phyloP scores from a whole-genome alignment of 2,329 filamentous ascomycete species.

The Raffaelea arxii region DNA sequence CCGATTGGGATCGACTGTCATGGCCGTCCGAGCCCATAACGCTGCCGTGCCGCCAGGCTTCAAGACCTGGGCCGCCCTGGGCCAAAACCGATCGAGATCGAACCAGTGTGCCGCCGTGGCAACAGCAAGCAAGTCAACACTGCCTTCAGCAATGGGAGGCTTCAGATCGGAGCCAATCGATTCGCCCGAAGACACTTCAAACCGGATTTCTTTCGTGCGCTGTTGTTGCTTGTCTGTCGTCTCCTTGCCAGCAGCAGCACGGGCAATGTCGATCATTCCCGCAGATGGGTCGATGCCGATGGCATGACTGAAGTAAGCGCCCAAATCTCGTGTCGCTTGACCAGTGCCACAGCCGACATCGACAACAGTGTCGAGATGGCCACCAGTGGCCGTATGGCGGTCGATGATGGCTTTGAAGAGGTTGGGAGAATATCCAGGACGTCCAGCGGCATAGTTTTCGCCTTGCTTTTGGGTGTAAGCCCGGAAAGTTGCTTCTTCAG shows the following conservation, averaged over 20 bases:
- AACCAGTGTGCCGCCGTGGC: slow-evolving; percentile 49
- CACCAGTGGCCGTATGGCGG: slow-evolving; percentile 36
- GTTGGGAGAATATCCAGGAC: slow-evolving; percentile 30
- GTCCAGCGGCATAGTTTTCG: slow-evolving; percentile 29
- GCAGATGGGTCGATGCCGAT: slow-evolving; percentile 41
- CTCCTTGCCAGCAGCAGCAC: slow-evolving; percentile 20
- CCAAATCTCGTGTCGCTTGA: slow-evolving; percentile 33
- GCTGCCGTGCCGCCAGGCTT: slow-evolving; percentile 45
- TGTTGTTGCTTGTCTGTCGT: slow-evolving; percentile 16
- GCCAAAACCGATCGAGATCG: slow-evolving; percentile 41
- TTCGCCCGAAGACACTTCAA: slow-evolving; percentile 33
- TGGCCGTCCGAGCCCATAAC: slow-evolving; percentile 33
- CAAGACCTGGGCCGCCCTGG: slow-evolving; percentile 32
- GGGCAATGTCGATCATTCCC: slow-evolving; percentile 43
- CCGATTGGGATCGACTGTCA: slow-evolving; percentile 18
- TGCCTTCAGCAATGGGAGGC: slow-evolving; percentile 17
- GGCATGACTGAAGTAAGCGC: slow-evolving; percentile 32
- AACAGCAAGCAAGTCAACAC: slow-evolving; percentile 39
- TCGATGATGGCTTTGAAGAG: slow-evolving; percentile 38
- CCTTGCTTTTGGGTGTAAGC: slow-evolving; percentile 33
- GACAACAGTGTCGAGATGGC: slow-evolving; percentile 30
- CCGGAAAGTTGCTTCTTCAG: slow-evolving; percentile 32
- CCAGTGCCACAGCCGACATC: slow-evolving; percentile 52
- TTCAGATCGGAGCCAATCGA: slow-evolving; percentile 20
- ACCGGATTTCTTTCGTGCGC: slow-evolving; percentile 31